Evolutionary conservation across 306 rosid species (phyloP).

Genomic region (Delonix regia): DNA sequence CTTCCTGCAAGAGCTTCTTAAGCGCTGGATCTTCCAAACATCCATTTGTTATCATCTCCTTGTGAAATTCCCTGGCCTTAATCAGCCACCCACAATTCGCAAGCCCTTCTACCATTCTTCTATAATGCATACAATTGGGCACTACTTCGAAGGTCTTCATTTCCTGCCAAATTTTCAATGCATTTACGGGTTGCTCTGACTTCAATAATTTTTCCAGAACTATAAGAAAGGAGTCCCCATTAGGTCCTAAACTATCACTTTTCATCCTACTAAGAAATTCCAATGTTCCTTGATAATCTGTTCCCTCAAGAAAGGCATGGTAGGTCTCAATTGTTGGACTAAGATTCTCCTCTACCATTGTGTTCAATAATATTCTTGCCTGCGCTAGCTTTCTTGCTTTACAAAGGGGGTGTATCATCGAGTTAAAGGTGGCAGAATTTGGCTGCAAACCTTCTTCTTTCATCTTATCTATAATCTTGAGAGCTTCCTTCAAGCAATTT

Average conservation of each 20-base stretch:
- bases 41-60: conserved; percentile 65
- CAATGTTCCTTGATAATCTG: conserved; percentile 63
- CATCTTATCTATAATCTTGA: conserved; percentile 66
- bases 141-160: conserved; percentile 60
- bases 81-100: conserved; percentile 54
- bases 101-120: conserved; percentile 69
- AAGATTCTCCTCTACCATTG: conserved; percentile 67
- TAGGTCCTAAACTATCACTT: conserved; percentile 65
- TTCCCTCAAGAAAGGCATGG: conserved; percentile 76
- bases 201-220: conserved; percentile 59
- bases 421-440: conserved; percentile 71
- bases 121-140: conserved; percentile 62
- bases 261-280: conserved; percentile 70
- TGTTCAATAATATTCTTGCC: conserved; percentile 62
- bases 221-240: conserved; percentile 58
- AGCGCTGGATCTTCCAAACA: conserved; percentile 69
- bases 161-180: conserved; percentile 66
- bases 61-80: conserved; percentile 69
- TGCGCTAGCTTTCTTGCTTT: conserved; percentile 59
- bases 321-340: conserved; percentile 73
- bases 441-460: conserved; percentile 76
- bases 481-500: conserved; percentile 83
- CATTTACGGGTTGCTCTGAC: conserved; percentile 69
- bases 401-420: conserved; percentile 77
- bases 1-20: conserved; percentile 59